Evolutionary conservation across 2,329 filamentous ascomycete species (phyloP).

Genomic region (Coniochaeta prunicola): DNA sequence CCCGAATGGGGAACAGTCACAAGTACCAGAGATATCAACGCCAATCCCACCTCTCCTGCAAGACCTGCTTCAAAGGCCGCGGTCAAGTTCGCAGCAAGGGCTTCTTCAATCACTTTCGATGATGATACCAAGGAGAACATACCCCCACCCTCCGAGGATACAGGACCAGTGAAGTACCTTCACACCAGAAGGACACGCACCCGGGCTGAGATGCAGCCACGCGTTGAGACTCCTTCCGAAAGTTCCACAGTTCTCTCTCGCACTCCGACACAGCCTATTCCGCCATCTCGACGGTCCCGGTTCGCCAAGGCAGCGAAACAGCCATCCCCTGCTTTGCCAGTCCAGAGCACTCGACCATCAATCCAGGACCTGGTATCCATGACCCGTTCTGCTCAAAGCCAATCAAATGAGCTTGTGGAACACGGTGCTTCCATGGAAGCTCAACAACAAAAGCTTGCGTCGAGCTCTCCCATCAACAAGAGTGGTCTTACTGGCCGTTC

Average conservation of each 20-base stretch:
- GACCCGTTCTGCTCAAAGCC: neutral
- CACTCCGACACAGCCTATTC: conserved; percentile 21
- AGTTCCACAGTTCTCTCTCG: conserved; percentile 36
- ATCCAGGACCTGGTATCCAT: conserved; percentile 8
- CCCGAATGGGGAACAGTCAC: conserved; percentile 36
- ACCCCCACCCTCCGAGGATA: conserved; percentile 26
- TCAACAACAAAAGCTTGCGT: neutral
- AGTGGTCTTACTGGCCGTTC: conserved; percentile 33
- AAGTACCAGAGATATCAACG: neutral
- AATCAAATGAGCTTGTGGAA: neutral
- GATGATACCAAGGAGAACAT: conserved; percentile 38
- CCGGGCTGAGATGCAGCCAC: conserved; percentile 45
- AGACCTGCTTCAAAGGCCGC: conserved; percentile 8
- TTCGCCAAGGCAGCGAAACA: conserved; percentile 9
- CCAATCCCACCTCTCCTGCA: conserved; percentile 12
- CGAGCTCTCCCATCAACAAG: conserved; percentile 8
- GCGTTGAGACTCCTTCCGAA: conserved; percentile 45
- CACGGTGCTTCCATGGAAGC: neutral
- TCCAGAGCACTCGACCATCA: conserved; percentile 1
- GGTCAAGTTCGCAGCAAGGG: conserved; percentile 3
- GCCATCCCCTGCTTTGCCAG: neutral
- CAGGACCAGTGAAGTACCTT: conserved; percentile 23
- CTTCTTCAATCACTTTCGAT: conserved; percentile 27
- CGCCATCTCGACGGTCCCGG: conserved; percentile 15
- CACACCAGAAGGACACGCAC: conserved; percentile 22